Evolutionary conservation across 129 eudicot genomes (phyloP), one percentile per base, ranked within the genome.

Genomic region (Silybum marianum): DNA sequence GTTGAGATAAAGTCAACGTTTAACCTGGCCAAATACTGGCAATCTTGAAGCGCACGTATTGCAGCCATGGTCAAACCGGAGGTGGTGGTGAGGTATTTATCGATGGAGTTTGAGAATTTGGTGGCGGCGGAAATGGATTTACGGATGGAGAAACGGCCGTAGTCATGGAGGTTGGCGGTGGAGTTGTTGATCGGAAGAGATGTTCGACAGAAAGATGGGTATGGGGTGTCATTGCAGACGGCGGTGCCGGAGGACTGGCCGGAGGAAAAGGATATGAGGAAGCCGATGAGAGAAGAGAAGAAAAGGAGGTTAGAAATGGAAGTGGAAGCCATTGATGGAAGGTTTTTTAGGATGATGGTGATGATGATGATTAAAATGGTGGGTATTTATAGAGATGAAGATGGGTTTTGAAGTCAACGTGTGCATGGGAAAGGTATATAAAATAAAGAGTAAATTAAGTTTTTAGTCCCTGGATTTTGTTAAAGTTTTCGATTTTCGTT

Each of bases 11-110:
- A 82, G 38, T 86, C 89, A 5, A 85, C 11, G 81, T 88, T 91
- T 2, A 68, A 44, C 30, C 42, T 44, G 6, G 86, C 83, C 1
- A 91, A 65, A 40, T 75, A 78, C 25, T 82, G 88, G 71, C 93
- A 91, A 74, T 91, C 92, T 79, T 85, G 21, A 2, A 91, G 93
- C 9, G 90, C 96, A 46, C 18, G 75, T 2, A 72, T 72, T 4
- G 78, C 75, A 24, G 79, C 79, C 8, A 74, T 58, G 38, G 88
- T 76, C 18, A 87, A 63, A 9, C 21, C n/a, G 7, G 70, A 7
- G 34, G 76, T 14, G 26, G 13, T 25, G 11, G 8, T 3, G 32
- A 88, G 89, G 77, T 84, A 73, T 9, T 75, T 36, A 26, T 87
- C 73, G 79, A 91, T 76, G 3, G 40, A 22, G 0, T 83, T 78